phyloP scores from a whole-genome alignment of 2,329 filamentous ascomycete species.

The Ascochyta viciae-villosae region DNA sequence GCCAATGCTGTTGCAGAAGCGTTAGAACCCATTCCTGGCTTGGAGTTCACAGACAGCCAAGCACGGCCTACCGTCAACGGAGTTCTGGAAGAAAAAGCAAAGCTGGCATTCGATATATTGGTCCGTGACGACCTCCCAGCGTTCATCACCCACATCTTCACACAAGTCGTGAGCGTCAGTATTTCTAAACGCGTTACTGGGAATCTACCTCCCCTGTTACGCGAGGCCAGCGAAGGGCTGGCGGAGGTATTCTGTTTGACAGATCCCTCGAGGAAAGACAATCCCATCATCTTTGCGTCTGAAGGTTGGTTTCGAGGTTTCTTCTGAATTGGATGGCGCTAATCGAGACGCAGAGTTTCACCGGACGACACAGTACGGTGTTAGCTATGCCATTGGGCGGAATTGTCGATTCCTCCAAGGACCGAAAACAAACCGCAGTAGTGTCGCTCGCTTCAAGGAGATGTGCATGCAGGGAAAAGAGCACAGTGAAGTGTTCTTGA shows the following conservation, averaged over 20 bases:
- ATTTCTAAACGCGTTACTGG: conserved; percentile 73
- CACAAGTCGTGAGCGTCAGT: conserved; percentile 72
- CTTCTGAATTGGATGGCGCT: conserved; percentile 1
- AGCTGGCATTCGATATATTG: conserved; percentile 69
- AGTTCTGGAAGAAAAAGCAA: conserved; percentile 67
- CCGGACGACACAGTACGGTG: conserved; percentile 76
- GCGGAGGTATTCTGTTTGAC: conserved; percentile 80
- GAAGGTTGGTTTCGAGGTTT: conserved; percentile 60
- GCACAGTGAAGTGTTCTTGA: conserved; percentile 76
- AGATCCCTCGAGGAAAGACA: conserved; percentile 74
- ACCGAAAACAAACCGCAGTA: conserved; percentile 70
- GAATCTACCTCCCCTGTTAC: conserved; percentile 67
- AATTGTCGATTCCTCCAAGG: conserved; percentile 84
- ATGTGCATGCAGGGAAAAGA: conserved; percentile 70
- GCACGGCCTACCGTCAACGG: conserved; percentile 64
- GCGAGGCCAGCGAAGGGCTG: conserved; percentile 74
- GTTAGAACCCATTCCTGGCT: conserved; percentile 62
- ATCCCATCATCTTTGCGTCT: conserved; percentile 79
- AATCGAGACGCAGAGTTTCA: conserved; percentile 68
- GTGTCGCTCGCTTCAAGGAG: conserved; percentile 67
- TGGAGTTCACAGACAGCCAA: conserved; percentile 62
- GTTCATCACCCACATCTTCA: conserved; percentile 73
- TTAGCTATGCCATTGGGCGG: conserved; percentile 74
- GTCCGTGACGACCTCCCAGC: conserved; percentile 74
- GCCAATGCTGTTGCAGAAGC: conserved; percentile 72